Evolutionary conservation across 208 protist species (phyloP), one percentile per base, ranked within the genome.

Genomic region (Crithidia acanthocephali): DNA sequence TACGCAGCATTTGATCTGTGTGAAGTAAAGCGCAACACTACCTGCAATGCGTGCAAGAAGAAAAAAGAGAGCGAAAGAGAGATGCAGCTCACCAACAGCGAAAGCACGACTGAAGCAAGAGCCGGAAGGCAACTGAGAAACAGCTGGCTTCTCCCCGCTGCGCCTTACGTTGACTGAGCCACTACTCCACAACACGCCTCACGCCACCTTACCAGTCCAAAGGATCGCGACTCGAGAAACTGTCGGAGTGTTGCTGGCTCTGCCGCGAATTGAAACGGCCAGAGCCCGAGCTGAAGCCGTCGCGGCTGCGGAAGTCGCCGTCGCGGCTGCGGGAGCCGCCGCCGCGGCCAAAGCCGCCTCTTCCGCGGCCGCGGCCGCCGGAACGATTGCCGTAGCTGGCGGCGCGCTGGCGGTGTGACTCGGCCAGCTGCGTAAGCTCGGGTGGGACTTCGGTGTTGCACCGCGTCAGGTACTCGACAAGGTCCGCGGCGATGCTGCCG

Each of bases 391-490:
- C 18, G 16, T 18, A 61, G 10, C 42, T 28, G 16, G 15, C 32
- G 33, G 23, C 4, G 23, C 72, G 72, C 33, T 68, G 56, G 20
- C 44, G 64, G 68, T 88, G 62, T 13, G 28, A 28, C 27, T 80
- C 71, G 23, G 85, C 81, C 37, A 97, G 63, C 32, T 84, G 33
- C 45, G 62, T 56, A 47, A 97, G 73, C 51, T 85, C 45, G 6
- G 56, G 22, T 22, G 90, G 90, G 9, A 89, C 76, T 7, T 82
- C 67, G 64, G 82, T 84, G 37, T 85, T 83, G 75, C 87, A 94
- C 33, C 84, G 84, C 23, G 79, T 25, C 32, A 97, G 61, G 65
- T 94, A 97, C 33, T 84, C 80, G 1, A 87, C 68, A 45, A 97
- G 84, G 18, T 93, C 85, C 22, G 59, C 64, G 4, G 91, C 85